phyloP scores from a whole-genome alignment of 2,329 filamentous ascomycete genomes.

The Daldinia eschscholtzii region DNA sequence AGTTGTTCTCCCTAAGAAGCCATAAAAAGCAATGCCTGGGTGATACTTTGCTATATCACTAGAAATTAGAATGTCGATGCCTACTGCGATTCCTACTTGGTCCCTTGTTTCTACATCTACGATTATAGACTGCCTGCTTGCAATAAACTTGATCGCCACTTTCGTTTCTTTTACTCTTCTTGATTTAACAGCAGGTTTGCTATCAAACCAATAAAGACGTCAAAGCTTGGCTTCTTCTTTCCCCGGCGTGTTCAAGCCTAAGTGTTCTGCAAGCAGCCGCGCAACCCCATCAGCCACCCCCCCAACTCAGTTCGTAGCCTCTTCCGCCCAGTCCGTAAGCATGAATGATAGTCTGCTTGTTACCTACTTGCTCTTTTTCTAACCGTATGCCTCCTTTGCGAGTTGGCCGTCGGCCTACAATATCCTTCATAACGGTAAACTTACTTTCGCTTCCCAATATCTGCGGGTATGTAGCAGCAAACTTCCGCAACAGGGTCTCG shows the following conservation, averaged over 20 bases:
- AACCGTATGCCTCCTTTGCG: constrained; percentile 64
- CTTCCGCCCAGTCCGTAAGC: constrained; percentile 72
- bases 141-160: neutral
- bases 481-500: constrained; percentile 58
- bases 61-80: too few species aligned
- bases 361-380: constrained; percentile 60
- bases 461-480: constrained; percentile 49
- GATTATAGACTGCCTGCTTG: neutral
- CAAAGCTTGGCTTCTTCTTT: neutral
- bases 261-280: constrained; percentile 53
- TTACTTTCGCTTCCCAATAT: constrained; percentile 47
- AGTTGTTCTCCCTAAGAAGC: too few species aligned
- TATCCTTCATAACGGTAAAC: constrained; percentile 56
- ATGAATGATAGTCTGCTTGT: constrained; percentile 58
- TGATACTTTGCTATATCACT: too few species aligned
- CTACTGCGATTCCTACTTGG: neutral
- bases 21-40: too few species aligned
- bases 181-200: neutral
- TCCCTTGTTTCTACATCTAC: neutral
- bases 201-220: neutral
- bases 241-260: constrained; percentile 5
- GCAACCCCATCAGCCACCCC: constrained; percentile 67
- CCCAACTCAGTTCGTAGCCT: constrained; percentile 73
- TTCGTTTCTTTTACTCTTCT: neutral
- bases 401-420: constrained; percentile 62